A percentile compares a stretch with the other conserved stretches of the same genome.
phyloP scores from a whole-genome alignment of 352 stramenopile species.

The Lagenidium giganteum region DNA sequence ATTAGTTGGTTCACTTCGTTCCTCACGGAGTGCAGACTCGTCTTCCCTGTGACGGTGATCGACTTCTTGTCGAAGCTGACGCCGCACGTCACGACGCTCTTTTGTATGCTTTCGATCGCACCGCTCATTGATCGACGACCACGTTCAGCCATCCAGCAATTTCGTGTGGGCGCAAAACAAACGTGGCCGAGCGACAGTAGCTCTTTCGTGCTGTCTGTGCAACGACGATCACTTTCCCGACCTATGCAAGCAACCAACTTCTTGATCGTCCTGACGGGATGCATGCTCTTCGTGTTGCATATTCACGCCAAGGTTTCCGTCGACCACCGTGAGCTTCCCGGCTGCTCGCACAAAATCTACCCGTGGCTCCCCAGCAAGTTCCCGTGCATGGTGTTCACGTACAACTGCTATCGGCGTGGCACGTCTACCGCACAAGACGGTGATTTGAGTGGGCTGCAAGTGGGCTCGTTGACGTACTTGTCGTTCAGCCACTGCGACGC shows the following conservation, averaged over 20 bases:
- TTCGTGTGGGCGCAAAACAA: too few relatives aligned
- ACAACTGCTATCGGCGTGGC: conserved; percentile 18
- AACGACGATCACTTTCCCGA: too few relatives aligned
- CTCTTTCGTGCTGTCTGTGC: too few relatives aligned
- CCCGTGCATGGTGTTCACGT: conserved; percentile 19
- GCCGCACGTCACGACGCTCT: not conserved
- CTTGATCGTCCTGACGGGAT: too few relatives aligned
- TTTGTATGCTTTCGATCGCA: too few relatives aligned
- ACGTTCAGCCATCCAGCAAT: too few relatives aligned
- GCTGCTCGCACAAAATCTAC: conserved; percentile 16
- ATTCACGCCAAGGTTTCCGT: too few relatives aligned
- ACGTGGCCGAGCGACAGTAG: too few relatives aligned
- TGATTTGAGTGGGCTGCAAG: conserved; percentile 2
- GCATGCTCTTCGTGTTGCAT: too few relatives aligned
- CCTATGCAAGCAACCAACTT: too few relatives aligned
- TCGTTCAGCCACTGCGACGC: conserved; percentile 21
- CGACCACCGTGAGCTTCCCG: too few relatives aligned
- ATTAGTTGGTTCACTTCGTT: conserved; percentile 10
- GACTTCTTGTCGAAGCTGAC: conserved; percentile 1
- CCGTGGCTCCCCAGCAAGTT: conserved; percentile 17
- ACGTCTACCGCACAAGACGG: not conserved
- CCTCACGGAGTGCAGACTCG: not conserved
- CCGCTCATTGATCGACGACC: too few relatives aligned
- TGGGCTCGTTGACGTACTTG: conserved; percentile 2
- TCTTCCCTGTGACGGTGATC: not conserved